Evolutionary conservation across 2,329 filamentous ascomycete genomes (phyloP).

Genomic region (Colletotrichum kahawae): DNA sequence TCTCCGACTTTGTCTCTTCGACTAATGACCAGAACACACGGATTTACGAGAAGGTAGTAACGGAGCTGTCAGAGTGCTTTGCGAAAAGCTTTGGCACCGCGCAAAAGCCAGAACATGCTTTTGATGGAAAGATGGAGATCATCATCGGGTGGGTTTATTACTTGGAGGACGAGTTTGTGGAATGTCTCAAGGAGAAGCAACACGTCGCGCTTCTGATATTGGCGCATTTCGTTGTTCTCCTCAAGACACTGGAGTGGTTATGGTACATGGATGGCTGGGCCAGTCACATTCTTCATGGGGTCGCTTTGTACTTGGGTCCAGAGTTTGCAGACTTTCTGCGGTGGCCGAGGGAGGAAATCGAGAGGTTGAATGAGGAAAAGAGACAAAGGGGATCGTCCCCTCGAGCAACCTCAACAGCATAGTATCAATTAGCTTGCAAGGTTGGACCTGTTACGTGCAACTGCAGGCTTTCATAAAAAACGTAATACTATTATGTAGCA

Average conservation of each 20-base stretch:
- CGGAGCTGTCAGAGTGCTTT: not conserved
- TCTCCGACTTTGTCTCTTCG: not conserved
- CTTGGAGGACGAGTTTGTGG: conserved; percentile 6
- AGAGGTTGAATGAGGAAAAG: not conserved
- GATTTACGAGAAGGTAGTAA: not conserved
- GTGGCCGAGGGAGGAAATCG: conserved; percentile 29
- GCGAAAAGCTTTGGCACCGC: conserved; percentile 11
- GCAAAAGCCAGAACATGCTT: not conserved
- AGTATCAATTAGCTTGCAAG: accelerated
- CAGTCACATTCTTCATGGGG: conserved; percentile 9
- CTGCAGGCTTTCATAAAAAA: not conserved
- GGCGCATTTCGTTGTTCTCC: conserved; percentile 22
- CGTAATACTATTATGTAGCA: not conserved
- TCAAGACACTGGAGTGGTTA: conserved; percentile 18
- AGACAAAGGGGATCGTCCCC: not conserved
- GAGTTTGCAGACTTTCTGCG: conserved; percentile 10
- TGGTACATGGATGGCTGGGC: conserved; percentile 27
- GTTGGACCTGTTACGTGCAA: not conserved
- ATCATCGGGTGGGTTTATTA: conserved; percentile 22
- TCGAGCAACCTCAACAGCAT: not conserved
- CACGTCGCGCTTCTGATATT: conserved; percentile 20
- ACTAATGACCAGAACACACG: not conserved
- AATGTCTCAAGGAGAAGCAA: conserved; percentile 12
- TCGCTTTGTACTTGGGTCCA: not conserved
- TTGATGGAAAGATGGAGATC: conserved; percentile 11